Evolutionary conservation across 768 basidiomycete genomes (phyloP).

Genomic region (Gloeophyllum trabeum): DNA sequence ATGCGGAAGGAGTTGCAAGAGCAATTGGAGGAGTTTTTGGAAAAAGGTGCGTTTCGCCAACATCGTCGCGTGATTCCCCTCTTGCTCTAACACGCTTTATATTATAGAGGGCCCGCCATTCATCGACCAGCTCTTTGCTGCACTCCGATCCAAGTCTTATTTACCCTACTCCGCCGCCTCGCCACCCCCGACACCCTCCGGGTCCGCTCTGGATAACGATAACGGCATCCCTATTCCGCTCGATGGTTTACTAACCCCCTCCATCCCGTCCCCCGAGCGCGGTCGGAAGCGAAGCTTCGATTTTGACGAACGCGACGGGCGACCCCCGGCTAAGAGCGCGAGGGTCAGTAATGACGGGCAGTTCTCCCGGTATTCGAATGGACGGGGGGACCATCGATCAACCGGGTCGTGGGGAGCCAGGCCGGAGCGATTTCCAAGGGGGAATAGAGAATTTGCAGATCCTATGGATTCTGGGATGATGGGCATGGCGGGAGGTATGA

Average conservation of each 20-base stretch:
- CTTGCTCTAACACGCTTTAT: constrained; percentile 6
- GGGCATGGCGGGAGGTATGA: constrained; percentile 17
- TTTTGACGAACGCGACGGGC: constrained; percentile 47
- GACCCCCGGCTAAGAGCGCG: constrained; percentile 59
- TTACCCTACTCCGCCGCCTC: constrained; percentile 55
- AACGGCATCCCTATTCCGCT: constrained; percentile 74
- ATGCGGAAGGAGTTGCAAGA: constrained; percentile 67
- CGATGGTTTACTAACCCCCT: constrained; percentile 44
- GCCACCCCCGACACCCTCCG: constrained; percentile 22
- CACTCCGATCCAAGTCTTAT: constrained; percentile 78
- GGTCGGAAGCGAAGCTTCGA: constrained; percentile 56
- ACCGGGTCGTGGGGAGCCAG: constrained; percentile 29
- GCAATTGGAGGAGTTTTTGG: constrained; percentile 88
- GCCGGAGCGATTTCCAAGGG: too few species aligned
- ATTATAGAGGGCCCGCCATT: constrained; percentile 56
- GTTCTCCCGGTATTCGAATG: constrained; percentile 50
- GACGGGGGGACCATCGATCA: constrained; percentile 27
- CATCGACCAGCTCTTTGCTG: constrained; percentile 78
- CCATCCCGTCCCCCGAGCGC: constrained; percentile 35
- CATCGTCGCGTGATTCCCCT: constrained; percentile 8
- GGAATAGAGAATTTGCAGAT: too few species aligned
- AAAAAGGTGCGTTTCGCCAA: constrained; percentile 52
- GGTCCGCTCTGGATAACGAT: constrained; percentile 29
- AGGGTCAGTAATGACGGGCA: constrained; percentile 54
- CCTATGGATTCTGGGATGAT: too few species aligned